These are phyloP conservation scores for Ophiostoma populinum DNA, from an alignment of 2,329 filamentous ascomycete species.

Conservation along the genomic window DNA sequence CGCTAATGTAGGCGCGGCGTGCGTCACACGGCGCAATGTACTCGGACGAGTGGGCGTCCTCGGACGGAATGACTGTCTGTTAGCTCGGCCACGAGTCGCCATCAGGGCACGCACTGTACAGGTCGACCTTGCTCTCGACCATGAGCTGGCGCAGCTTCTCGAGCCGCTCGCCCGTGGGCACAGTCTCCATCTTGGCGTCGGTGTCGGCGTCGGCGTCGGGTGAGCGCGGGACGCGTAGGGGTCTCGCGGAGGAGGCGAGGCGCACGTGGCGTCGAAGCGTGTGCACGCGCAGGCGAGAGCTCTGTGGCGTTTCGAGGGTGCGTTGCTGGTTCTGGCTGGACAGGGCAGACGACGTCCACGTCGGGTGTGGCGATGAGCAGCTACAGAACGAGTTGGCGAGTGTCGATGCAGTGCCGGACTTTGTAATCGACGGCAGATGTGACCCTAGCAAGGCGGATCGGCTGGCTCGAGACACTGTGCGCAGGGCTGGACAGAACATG, in stretches of 20 bases:
- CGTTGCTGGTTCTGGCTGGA: too few relatives aligned
- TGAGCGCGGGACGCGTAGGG: too few relatives aligned
- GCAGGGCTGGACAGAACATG: conserved; percentile 2
- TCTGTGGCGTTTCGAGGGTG: too few relatives aligned
- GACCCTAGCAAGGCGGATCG: neutral
- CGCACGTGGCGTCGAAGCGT: too few relatives aligned
- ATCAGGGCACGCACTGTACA: conserved; percentile 59
- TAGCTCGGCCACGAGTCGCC: neutral
- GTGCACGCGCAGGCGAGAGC: too few relatives aligned
- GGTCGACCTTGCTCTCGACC: conserved; percentile 69
- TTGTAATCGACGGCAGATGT: neutral
- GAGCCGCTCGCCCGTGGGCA: conserved; percentile 65
- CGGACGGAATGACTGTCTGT: conserved; percentile 68
- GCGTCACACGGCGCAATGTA: conserved; percentile 95
- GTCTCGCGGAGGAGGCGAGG: too few relatives aligned
- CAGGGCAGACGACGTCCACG: too few relatives aligned
- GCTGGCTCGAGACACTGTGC: conserved; percentile 4
- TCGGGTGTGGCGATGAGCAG: too few relatives aligned
- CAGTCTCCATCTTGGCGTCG: conserved; percentile 44
- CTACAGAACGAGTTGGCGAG: too few relatives aligned
- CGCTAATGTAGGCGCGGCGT: conserved; percentile 77
- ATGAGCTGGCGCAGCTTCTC: conserved; percentile 66
- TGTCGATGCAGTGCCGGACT: too few relatives aligned
- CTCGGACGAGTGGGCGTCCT: conserved; percentile 94
- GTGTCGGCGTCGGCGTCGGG: conserved; percentile 5